These are phyloP conservation scores for Dendrobium officinale DNA, from an alignment of 106 monocot genomes.

Conservation along the genomic window DNA sequence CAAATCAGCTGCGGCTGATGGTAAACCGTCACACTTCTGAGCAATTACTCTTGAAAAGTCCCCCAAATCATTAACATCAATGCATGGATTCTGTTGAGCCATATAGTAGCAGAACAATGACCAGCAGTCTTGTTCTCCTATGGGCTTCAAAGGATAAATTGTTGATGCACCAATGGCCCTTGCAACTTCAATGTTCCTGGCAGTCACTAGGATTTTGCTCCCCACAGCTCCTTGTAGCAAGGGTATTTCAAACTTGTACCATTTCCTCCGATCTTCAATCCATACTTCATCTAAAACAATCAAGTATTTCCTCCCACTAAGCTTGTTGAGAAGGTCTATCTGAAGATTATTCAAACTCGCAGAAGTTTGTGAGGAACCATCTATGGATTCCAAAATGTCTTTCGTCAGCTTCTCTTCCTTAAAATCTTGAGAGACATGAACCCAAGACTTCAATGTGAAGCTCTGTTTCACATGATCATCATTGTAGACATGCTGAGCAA, in stretches of 20 bases:
- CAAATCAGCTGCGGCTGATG: not conserved
- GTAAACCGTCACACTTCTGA: not conserved
- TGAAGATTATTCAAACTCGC: conserved; percentile 5
- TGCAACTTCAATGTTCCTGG: too few species aligned
- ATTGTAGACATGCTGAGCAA: conserved; percentile 29
- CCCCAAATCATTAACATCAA: too few species aligned
- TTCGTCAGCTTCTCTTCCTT: conserved; percentile 25
- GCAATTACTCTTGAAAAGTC: too few species aligned
- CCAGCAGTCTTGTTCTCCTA: too few species aligned
- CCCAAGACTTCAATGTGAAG: conserved; percentile 30
- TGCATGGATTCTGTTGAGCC: too few species aligned
- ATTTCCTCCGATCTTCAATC: not conserved
- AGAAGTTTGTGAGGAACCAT: too few species aligned
- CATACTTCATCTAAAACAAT: conserved; percentile 9
- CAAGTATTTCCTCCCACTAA: conserved; percentile 3
- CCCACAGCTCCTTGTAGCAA: not conserved
- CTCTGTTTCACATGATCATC: conserved; percentile 15
- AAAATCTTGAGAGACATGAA: conserved; percentile 31
- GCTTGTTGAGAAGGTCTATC: not conserved
- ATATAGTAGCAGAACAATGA: too few species aligned
- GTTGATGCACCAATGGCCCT: too few species aligned
- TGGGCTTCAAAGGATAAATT: too few species aligned
- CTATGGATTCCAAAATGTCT: conserved; percentile 17
- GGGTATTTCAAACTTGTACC: not conserved
- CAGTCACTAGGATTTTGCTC: too few species aligned